Conservation (phyloP, 257 asterid genomes). For the Solanum chilense region DNA sequence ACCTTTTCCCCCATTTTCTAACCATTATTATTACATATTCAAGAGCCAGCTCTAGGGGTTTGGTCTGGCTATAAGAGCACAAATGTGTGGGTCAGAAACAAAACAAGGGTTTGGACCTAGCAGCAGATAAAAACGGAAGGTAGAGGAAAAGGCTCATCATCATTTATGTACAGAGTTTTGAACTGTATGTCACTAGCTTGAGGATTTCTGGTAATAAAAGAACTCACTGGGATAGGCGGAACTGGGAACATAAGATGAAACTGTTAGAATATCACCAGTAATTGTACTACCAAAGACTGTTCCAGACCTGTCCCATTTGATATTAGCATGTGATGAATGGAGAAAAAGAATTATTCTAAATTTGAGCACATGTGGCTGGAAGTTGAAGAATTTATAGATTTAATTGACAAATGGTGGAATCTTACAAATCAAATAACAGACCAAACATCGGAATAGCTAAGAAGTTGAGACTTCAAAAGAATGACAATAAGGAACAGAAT, state of each 20-base stretch:
- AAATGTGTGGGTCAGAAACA: background rate
- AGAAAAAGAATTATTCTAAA: background rate
- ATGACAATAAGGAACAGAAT: background rate
- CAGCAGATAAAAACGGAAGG: background rate
- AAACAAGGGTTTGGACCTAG: background rate
- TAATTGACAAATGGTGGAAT: background rate
- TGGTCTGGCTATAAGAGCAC: background rate
- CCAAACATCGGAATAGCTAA: background rate
- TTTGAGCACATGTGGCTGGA: background rate
- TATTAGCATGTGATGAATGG: background rate
- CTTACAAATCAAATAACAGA: background rate
- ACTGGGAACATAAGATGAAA: background rate
- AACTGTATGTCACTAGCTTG: background rate
- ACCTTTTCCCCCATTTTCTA: background rate
- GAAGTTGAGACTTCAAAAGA: background rate
- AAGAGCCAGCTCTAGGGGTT: background rate
- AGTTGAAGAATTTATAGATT: background rate
- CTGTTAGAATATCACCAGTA: background rate
- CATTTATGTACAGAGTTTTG: background rate
- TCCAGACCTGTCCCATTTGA: background rate
- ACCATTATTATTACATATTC: background rate
- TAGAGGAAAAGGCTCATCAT: background rate
- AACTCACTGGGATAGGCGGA: background rate
- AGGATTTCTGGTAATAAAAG: background rate
- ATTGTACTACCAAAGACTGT: background rate